Evolutionary conservation across 169 alveolate genomes (phyloP), one percentile per base, ranked within the genome.

Genomic region (Cryptosporidium viatorum): DNA sequence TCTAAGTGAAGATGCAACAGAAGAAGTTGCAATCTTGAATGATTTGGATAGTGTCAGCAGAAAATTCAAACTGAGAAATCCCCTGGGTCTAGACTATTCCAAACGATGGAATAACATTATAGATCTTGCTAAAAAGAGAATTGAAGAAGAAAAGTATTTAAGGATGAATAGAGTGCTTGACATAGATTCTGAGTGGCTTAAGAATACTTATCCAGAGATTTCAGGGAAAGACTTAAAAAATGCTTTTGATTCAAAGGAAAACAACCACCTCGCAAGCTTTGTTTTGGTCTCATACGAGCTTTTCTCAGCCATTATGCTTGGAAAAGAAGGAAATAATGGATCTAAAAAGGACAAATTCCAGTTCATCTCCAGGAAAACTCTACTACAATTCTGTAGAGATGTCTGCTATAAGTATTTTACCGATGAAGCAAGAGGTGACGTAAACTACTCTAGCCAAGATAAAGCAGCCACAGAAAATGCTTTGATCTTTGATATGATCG

Each of bases 371-470:
- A 59, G 80, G 18, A 65, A 65, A 21, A 37, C 89, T 0, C 52
- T 80, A 5, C 52, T 80, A 16, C 89, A 80, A 43, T 80, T 80
- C 45, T 80, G 89, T 31, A 59, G 89, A 37, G 89, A 80, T 62
- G 89, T 80, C n/a, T 80, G 89, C 45, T 80, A 62, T 9, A 80
- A 80, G 75, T 80, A 80, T 50, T 80, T 80, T 65, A 80, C 89
- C 12, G 89, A 80, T 41, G 89, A 80, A 45, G 89, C 89, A 43
- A 80, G 55, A 26, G 89, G 89, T 26, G 89, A 80, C 35, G 68
- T 80, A 31, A 73, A 80, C 23, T 80, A 80, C 51, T 41, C 69
- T 21, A 45, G 35, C 29, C 74, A 65, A 26, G 41, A 62, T n/a
- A 80, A 80, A 80, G 43, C 89, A n/a, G 62, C 80, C 9, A 80